Percentiles rank a stretch among this genome's conserved stretches.
Evolutionary conservation across 331 rosid genomes (phyloP).

Genomic region (Dryas integrifolia): DNA sequence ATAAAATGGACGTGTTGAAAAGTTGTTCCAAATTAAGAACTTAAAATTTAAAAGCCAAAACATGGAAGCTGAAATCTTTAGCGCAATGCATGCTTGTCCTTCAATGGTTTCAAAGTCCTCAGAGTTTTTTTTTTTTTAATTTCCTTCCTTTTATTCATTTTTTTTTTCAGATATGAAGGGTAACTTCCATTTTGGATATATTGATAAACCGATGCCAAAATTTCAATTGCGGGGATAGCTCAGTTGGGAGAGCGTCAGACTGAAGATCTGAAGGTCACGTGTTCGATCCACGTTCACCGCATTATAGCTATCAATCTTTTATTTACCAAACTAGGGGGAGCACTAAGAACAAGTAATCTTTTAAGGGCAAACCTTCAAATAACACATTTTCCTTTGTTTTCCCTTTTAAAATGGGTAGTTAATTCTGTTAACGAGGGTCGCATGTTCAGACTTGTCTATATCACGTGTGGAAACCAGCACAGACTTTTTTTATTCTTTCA

Average conservation of each 20-base stretch:
- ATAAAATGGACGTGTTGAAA: too few species aligned
- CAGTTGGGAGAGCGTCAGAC: constrained; percentile 42
- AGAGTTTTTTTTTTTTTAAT: too few species aligned
- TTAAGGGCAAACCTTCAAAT: background rate
- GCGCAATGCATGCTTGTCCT: too few species aligned
- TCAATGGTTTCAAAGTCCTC: too few species aligned
- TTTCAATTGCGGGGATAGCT: constrained; percentile 27
- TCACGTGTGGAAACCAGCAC: constrained; percentile 21
- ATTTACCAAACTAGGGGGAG: background rate
- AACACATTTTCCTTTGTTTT: background rate
- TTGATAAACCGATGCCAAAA: too few species aligned
- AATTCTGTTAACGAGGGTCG: constrained; percentile 40
- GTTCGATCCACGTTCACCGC: constrained; percentile 94
- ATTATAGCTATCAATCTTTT: background rate
- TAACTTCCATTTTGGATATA: too few species aligned
- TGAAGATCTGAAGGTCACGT: constrained; percentile 58
- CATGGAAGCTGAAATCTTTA: too few species aligned
- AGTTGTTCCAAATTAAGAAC: too few species aligned
- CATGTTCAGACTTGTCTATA: constrained; percentile 22
- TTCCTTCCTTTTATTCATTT: too few species aligned
- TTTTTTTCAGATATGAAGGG: too few species aligned
- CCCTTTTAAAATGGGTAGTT: constrained; percentile 29
- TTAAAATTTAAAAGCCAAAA: too few species aligned
- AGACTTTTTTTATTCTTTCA: background rate
- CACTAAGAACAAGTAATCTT: background rate